Evolutionary conservation across 805 yeast species (phyloP).

Genomic region (Phaffomyces antillensis): DNA sequence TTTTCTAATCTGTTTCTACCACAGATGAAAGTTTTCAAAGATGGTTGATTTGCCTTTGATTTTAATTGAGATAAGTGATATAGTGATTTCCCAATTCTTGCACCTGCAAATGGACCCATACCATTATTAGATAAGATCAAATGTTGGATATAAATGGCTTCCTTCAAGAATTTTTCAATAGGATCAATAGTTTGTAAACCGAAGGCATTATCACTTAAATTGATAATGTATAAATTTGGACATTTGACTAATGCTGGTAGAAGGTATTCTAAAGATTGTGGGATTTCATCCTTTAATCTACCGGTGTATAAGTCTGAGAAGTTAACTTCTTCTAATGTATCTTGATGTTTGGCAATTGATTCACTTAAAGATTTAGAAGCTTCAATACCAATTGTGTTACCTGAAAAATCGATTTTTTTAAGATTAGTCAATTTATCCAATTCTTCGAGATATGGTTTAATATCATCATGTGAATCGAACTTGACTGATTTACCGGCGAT

Average conservation of each 20-base stretch:
- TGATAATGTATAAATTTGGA: slow-evolving; percentile 62
- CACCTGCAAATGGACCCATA: slow-evolving; percentile 97
- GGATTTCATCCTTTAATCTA: slow-evolving; percentile 90
- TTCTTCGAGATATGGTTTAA: slow-evolving; percentile 59
- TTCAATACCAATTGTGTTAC: slow-evolving; percentile 91
- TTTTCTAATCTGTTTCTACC: slow-evolving; percentile 96
- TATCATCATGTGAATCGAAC: slow-evolving; percentile 65
- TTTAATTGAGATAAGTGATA: slow-evolving; percentile 65
- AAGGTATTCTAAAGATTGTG: slow-evolving; percentile 65
- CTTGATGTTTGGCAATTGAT: slow-evolving; percentile 34
- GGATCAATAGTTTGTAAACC: slow-evolving; percentile 95
- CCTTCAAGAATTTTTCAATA: slow-evolving; percentile 66
- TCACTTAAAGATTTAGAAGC: slow-evolving; percentile 71
- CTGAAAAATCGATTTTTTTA: slow-evolving; percentile 70
- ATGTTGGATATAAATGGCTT: slow-evolving; percentile 77
- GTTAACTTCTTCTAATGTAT: slow-evolving; percentile 58
- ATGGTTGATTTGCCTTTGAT: slow-evolving; percentile 34
- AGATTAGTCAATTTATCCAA: slow-evolving; percentile 32
- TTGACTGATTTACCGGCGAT: slow-evolving; percentile 71
- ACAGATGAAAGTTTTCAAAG: slow-evolving; percentile 82
- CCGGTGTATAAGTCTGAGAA: slow-evolving; percentile 94
- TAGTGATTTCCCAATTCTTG: slow-evolving; percentile 83
- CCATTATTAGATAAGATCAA: slow-evolving; percentile 91
- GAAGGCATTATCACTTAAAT: slow-evolving; percentile 91
- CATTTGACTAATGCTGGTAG: slow-evolving; percentile 68